Conservation (phyloP, 1,284 basidiomycete species). For the Cryptococcus sp. region DNA sequence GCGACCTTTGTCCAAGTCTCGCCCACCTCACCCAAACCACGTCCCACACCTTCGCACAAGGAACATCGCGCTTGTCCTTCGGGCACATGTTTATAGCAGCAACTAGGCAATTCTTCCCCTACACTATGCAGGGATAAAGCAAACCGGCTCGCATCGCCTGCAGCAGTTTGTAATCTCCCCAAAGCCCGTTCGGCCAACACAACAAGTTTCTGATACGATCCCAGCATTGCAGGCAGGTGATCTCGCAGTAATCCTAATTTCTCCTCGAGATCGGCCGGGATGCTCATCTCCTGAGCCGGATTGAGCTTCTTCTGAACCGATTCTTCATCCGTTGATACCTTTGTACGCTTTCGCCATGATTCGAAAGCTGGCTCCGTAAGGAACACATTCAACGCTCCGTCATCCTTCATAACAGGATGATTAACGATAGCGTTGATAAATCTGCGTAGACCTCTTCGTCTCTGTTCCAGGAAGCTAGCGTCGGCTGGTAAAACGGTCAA, state of each 20-base stretch:
- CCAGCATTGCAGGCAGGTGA: slow-evolving; percentile 72
- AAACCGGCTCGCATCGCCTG: slow-evolving; percentile 76
- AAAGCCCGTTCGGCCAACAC: slow-evolving; percentile 79
- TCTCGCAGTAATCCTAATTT: slow-evolving; percentile 74
- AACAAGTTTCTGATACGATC: slow-evolving; percentile 82
- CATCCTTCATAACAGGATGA: slow-evolving; percentile 84
- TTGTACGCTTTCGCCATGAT: slow-evolving; percentile 69
- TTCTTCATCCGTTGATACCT: slow-evolving; percentile 77
- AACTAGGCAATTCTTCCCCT: slow-evolving; percentile 59
- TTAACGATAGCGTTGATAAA: slow-evolving; percentile 80
- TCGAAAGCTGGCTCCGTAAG: slow-evolving; percentile 79
- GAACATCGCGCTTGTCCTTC: slow-evolving; percentile 63
- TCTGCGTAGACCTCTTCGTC: slow-evolving; percentile 80
- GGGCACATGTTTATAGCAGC: slow-evolving; percentile 52
- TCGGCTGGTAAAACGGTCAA: slow-evolving; percentile 61
- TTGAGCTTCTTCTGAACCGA: slow-evolving; percentile 77
- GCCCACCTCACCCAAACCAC: slow-evolving; percentile 68
- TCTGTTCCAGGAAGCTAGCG: slow-evolving; percentile 81
- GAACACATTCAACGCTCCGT: slow-evolving; percentile 78
- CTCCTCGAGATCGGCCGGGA: slow-evolving; percentile 86
- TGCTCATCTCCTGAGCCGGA: slow-evolving; percentile 81
- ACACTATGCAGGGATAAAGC: slow-evolving; percentile 79
- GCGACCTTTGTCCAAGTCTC: slow-evolving; percentile 71
- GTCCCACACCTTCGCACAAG: slow-evolving; percentile 73
- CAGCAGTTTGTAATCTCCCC: slow-evolving; percentile 80